Percentiles rank a stretch among this genome's conserved stretches.
Evolutionary conservation across 1,284 basidiomycete genomes (phyloP).

Genomic region (Bjerkandera adusta): DNA sequence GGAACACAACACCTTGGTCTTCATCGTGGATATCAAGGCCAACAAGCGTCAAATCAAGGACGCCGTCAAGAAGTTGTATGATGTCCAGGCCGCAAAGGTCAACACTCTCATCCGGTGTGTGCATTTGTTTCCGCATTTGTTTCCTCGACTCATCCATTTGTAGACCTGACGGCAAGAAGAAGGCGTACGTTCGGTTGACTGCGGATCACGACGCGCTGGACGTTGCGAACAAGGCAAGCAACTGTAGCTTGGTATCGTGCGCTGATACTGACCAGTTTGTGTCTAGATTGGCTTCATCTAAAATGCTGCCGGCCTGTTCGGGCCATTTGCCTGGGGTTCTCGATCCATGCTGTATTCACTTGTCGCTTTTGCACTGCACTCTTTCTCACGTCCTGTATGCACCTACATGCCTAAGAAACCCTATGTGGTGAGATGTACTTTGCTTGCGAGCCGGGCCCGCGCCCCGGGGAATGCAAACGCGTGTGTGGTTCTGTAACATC

Average conservation of each 20-base stretch:
- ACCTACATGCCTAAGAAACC: constrained; percentile 5
- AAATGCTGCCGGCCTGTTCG: constrained; percentile 19
- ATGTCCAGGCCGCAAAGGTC: constrained; percentile 93
- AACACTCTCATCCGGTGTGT: constrained; percentile 96
- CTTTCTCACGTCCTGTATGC: constrained; percentile 8
- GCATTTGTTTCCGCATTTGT: background rate
- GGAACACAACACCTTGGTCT: constrained; percentile 99
- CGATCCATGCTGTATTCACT: constrained; percentile 9
- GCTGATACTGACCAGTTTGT: background rate
- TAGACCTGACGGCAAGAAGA: constrained; percentile 98
- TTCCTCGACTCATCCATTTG: background rate
- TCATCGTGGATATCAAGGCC: constrained; percentile 91
- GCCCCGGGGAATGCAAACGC: no score
- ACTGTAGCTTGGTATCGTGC: background rate
- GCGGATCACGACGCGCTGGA: constrained; percentile 97
- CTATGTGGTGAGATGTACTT: constrained; percentile 7
- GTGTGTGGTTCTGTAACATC: no score
- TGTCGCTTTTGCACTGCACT: constrained; percentile 10
- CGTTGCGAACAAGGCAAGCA: constrained; percentile 95
- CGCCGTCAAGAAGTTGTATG: constrained; percentile 98
- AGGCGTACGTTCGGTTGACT: constrained; percentile 96
- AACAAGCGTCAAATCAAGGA: constrained; percentile 99
- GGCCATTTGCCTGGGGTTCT: background rate
- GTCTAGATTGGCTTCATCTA: constrained; percentile 80
- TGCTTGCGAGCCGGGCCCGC: background rate